Conservation (phyloP, 805 yeast genomes). For the Schwanniomyces polymorphus region DNA sequence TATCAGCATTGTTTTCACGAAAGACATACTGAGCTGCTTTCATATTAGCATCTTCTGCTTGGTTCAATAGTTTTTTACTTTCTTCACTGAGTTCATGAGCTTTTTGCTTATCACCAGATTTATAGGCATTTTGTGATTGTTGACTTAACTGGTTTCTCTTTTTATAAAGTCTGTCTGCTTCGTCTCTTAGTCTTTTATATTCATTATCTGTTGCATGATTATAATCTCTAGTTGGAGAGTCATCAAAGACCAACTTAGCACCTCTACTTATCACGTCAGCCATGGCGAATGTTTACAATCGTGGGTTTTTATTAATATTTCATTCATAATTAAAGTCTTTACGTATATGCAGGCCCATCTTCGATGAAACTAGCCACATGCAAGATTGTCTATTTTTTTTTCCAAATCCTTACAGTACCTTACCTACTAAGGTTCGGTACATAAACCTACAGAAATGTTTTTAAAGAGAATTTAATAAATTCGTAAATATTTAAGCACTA, state of each 20-base stretch:
- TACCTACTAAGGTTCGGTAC: too few relatives aligned
- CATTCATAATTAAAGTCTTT: too few relatives aligned
- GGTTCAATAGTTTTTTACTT: constrained; percentile 56
- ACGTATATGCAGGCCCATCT: background rate
- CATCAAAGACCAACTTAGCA: constrained; percentile 20
- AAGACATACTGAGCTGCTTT: constrained; percentile 92
- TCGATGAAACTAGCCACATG: background rate
- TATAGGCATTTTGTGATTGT: constrained; percentile 76
- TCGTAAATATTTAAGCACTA: constrained; percentile 4
- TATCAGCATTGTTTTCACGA: constrained; percentile 82
- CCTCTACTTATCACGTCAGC: constrained; percentile 22
- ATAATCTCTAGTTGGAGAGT: constrained; percentile 48
- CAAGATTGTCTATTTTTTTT: too few relatives aligned
- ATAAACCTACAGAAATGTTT: too few relatives aligned
- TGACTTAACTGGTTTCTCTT: constrained; percentile 55
- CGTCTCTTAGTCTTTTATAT: constrained; percentile 60
- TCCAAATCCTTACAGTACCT: too few relatives aligned
- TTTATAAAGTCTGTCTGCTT: constrained; percentile 68
- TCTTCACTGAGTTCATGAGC: constrained; percentile 75
- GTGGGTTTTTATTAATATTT: too few relatives aligned
- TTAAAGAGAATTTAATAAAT: background rate
- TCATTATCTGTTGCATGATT: constrained; percentile 70
- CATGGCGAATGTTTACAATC: constrained; percentile 2
- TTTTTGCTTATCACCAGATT: constrained; percentile 65
- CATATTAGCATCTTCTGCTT: constrained; percentile 69